These are phyloP conservation scores for Garcileccinum viscosum DNA, from an alignment of 1,284 basidiomycete species.

Conservation along the genomic window DNA sequence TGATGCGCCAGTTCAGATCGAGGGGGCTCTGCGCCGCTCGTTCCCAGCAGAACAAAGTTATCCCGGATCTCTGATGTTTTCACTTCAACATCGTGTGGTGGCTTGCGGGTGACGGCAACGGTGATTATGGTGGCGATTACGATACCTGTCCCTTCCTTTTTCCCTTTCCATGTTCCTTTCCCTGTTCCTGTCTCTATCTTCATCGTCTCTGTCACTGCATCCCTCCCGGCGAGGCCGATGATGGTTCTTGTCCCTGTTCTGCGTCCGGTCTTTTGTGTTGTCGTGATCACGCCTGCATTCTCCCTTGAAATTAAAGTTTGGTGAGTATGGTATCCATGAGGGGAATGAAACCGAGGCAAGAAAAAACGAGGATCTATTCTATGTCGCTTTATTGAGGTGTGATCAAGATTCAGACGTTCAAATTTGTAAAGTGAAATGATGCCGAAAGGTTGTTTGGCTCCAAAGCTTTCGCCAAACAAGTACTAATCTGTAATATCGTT, in stretches of 20 bases:
- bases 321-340: slow-evolving; percentile 30
- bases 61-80: slow-evolving; percentile 43
- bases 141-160: not conserved
- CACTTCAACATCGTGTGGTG: slow-evolving; percentile 7
- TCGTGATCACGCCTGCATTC: slow-evolving; percentile 18
- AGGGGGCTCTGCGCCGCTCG: slow-evolving; percentile 40
- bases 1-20: slow-evolving; percentile 28
- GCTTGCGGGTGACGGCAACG: slow-evolving; percentile 1
- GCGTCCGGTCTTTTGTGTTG: slow-evolving; percentile 14
- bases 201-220: slow-evolving; percentile 3
- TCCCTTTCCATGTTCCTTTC: slow-evolving; percentile 10
- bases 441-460: slow-evolving; percentile 31
- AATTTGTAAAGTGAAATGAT: not conserved
- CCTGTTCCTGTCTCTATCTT: slow-evolving; percentile 1
- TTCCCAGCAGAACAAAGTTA: slow-evolving; percentile 68
- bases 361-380: no score
- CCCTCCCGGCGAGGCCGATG: slow-evolving; percentile 14
- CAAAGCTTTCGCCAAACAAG: slow-evolving; percentile 37
- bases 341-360: not conserved
- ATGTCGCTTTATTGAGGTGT: no score
- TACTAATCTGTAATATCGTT: not conserved
- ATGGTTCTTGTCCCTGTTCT: slow-evolving; percentile 8
- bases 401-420: no score
- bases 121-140: not conserved
- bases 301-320: slow-evolving; percentile 22